phyloP scores from a whole-genome alignment of 1,284 basidiomycete genomes.

The Ustilago tritici region DNA sequence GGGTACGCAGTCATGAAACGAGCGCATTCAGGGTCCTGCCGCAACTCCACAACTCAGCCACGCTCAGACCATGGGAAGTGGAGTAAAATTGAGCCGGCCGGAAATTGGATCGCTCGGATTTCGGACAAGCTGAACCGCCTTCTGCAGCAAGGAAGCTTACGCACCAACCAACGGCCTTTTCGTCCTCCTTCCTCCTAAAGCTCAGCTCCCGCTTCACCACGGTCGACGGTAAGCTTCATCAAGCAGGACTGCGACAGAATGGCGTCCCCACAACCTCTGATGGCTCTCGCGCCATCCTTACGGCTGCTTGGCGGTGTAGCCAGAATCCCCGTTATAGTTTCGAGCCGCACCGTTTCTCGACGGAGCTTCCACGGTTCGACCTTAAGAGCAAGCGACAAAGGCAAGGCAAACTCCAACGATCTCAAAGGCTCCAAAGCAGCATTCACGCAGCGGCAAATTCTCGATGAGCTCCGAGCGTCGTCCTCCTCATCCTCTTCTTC shows the following conservation, averaged over 20 bases:
- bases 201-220: neutral
- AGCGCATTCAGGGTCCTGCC: constrained; percentile 32
- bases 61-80: constrained; percentile 21
- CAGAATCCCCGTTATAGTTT: neutral
- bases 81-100: constrained; percentile 26
- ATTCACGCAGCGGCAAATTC: constrained; percentile 45
- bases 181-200: neutral
- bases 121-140: constrained; percentile 15
- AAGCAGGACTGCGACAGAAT: neutral
- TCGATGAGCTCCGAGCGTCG: constrained; percentile 37
- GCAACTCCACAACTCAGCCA: constrained; percentile 15
- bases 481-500: constrained; percentile 36
- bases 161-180: constrained; percentile 1
- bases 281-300: constrained; percentile 14
- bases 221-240: neutral
- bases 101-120: constrained; percentile 22
- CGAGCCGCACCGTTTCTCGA: constrained; percentile 9
- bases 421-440: constrained; percentile 39
- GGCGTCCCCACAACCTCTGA: constrained; percentile 7
- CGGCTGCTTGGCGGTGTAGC: constrained; percentile 14
- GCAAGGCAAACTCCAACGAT: constrained; percentile 6
- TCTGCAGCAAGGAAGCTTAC: neutral
- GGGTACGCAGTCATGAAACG: neutral
- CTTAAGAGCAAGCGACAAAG: constrained; percentile 5
- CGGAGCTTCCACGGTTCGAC: constrained; percentile 14